Conservation (phyloP, 2,329 filamentous ascomycete species). For the Orbilia oligospora region DNA sequence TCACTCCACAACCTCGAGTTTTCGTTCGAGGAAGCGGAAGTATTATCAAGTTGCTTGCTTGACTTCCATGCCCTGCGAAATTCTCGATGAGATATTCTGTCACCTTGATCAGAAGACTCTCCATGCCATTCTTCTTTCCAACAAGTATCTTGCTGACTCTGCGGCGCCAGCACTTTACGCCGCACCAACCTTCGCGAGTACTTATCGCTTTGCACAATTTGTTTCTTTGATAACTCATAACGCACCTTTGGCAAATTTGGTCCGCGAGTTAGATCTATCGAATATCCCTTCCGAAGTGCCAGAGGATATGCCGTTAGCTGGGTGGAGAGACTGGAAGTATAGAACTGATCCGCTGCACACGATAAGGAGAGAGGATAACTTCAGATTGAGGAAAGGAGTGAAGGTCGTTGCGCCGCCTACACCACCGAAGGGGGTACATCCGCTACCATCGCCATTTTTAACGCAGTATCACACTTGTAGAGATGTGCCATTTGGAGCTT, state of each 20-base stretch:
- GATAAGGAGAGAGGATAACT: conserved; percentile 50
- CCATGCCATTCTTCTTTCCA: conserved; percentile 62
- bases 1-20: conserved; percentile 62
- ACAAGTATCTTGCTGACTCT: conserved; percentile 62
- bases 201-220: conserved; percentile 65
- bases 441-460: conserved; percentile 63
- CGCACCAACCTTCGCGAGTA: conserved; percentile 63
- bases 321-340: conserved; percentile 65
- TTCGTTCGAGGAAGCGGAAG: conserved; percentile 63
- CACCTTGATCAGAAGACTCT: conserved; percentile 63
- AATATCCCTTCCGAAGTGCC: conserved; percentile 57
- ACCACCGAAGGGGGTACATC: conserved; percentile 55
- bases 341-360: conserved; percentile 62
- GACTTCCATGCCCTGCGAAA: conserved; percentile 63
- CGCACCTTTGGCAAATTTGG: conserved; percentile 62
- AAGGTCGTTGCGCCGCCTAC: conserved; percentile 23
- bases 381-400: conserved; percentile 38
- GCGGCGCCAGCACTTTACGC: conserved; percentile 63
- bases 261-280: conserved; percentile 63
- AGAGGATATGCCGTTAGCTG: conserved; percentile 63
- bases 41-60: conserved; percentile 63
- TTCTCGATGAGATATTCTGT: conserved; percentile 64
- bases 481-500: conserved; percentile 63
- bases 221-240: conserved; percentile 64
- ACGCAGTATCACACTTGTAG: conserved; percentile 62